Base-by-base conservation (phyloP, 23 red algal genomes). In the Pyropia haitanensis region DNA sequence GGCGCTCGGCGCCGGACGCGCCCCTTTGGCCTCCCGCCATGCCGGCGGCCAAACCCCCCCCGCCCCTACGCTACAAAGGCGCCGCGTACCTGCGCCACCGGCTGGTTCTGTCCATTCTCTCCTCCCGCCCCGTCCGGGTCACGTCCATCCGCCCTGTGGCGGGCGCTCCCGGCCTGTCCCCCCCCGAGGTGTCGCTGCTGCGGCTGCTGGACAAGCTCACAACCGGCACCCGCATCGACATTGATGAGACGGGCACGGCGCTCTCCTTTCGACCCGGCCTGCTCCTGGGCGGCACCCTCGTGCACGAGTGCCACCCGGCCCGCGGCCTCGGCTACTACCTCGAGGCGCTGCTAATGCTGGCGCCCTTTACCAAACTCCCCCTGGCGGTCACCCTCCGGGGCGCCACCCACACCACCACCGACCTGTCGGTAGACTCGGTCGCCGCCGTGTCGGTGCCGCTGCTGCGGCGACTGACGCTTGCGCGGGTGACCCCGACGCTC, bases 181-280 rank as follows among this genome's bases (percentile, higher is more conserved):
- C 61, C 30, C 27, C 69, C 19, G 90, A 95, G 54, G 76, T 95
- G 53, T 88, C 81, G 33, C 76, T 95, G 34, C 69, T 95, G 14
- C 75, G 90, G 20, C 80, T 95, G 1, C 60, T 95, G 14, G 90
- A 95, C 79, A 76, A 81, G 60, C 55, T 95, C 33, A 95, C 90
- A 2, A 80, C 68, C 63, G 90, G 80, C n/a, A 77, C 75, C 29
- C 25, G 58, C 18, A 68, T 95, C 50, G 54, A 88, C 29, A 78
- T 95, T 44, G 81, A 95, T 63, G 79, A 74, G 27, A 81, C 80
- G 10, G 77, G 83, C 33, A 81, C 77, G 44, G 49, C 63, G 27
- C 58, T 95, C 7, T 70, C 25, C 12, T 84, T 81, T 58, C 73
- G 54, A 5, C 90, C 90, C 10, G 90, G 90, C 12, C 20, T 87